Evolutionary conservation across 2,329 filamentous ascomycete species (phyloP).

Genomic region (Pseudogymnoascus sp.): DNA sequence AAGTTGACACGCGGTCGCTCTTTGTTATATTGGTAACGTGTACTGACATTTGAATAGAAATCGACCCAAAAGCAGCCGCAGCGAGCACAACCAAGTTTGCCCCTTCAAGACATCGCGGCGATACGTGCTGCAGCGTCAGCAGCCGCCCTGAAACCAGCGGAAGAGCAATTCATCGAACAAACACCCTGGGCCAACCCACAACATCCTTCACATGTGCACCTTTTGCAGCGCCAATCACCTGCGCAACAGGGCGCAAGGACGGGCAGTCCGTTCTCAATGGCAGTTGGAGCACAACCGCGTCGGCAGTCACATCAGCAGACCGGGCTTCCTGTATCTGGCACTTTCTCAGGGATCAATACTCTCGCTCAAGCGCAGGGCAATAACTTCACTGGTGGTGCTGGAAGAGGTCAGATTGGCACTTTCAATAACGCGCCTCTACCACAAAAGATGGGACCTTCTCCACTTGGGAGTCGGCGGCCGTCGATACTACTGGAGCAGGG

Average conservation of each 20-base stretch:
- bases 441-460: conserved; percentile 27
- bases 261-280: conserved; percentile 29
- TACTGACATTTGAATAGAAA: conserved; percentile 19
- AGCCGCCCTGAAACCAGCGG: conserved; percentile 50
- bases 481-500: conserved; percentile 27
- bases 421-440: conserved; percentile 14
- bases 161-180: conserved; percentile 81
- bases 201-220: conserved; percentile 55
- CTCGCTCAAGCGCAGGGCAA: not conserved
- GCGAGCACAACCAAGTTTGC: conserved; percentile 20
- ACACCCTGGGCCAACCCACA: conserved; percentile 91
- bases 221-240: conserved; percentile 35
- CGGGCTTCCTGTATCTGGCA: conserved; percentile 26
- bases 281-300: conserved; percentile 26
- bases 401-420: not conserved
- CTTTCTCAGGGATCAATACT: conserved; percentile 22
- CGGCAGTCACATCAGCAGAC: conserved; percentile 34
- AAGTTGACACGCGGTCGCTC: conserved; percentile 34
- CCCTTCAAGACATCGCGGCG: conserved; percentile 28
- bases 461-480: conserved; percentile 27
- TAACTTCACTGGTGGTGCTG: not conserved
- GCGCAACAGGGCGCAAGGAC: conserved; percentile 32
- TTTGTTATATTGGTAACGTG: conserved; percentile 13
- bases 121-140: conserved; percentile 26
- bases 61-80: conserved; percentile 22